Conservation (phyloP, 164 flowering plant species). For the Stephania yunnanensis region DNA sequence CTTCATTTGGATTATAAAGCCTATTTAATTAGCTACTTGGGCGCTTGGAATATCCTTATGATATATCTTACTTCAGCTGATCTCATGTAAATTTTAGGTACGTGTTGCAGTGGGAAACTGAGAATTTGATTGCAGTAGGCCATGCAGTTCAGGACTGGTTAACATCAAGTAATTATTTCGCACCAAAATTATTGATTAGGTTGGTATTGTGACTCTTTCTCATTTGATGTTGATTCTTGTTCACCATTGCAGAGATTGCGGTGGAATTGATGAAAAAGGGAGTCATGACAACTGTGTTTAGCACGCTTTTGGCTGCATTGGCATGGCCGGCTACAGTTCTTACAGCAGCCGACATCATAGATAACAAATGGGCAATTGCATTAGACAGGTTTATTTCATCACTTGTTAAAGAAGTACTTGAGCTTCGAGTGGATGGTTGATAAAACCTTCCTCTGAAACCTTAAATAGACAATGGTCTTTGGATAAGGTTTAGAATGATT, state of each 20-base stretch:
- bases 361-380: slow-evolving; percentile 94
- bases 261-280: slow-evolving; percentile 89
- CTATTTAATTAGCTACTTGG: not conserved
- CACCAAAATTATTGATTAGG: not conserved
- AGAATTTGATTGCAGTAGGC: slow-evolving; percentile 89
- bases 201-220: not conserved
- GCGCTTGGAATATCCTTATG: not conserved
- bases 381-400: slow-evolving; percentile 60
- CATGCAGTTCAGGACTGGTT: slow-evolving; percentile 98
- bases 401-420: not conserved
- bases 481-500: no score
- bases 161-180: slow-evolving; percentile 64
- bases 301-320: slow-evolving; percentile 71
- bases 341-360: slow-evolving; percentile 73
- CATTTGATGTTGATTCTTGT: slow-evolving; percentile 8
- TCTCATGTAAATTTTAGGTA: slow-evolving; percentile 41
- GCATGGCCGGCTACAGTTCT: slow-evolving; percentile 95
- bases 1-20: not conserved
- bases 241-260: slow-evolving; percentile 52
- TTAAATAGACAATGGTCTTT: no score
- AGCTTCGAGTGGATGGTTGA: not conserved
- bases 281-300: slow-evolving; percentile 92
- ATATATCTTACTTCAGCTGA: not conserved
- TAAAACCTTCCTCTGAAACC: no score
- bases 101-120: slow-evolving; percentile 93